A percentile compares a stretch with the other conserved stretches of the same genome.
Conservation (phyloP, 768 basidiomycete genomes). For the Mycena chlorophos region DNA sequence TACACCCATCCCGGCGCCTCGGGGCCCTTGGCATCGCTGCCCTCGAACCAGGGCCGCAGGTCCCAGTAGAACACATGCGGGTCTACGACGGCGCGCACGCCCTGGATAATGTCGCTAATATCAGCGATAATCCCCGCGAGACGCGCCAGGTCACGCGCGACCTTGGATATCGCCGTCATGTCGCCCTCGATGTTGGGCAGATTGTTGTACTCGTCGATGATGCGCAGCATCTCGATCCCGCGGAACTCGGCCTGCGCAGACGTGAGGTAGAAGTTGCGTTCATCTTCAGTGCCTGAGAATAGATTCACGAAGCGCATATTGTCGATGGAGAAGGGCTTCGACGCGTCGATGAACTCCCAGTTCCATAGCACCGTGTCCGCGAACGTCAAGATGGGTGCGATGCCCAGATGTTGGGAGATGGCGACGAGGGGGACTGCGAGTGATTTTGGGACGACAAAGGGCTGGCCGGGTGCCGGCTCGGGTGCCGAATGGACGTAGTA, state of each 20-base stretch:
- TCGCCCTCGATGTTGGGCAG: conserved; percentile 64
- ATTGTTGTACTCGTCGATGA: conserved; percentile 85
- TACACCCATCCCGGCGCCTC: conserved; percentile 66
- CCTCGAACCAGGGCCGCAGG: conserved; percentile 91
- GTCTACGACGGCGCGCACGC: conserved; percentile 70
- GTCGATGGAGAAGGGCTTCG: conserved; percentile 57
- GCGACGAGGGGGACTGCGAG: conserved; percentile 76
- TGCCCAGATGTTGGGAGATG: conserved; percentile 73
- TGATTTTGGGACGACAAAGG: conserved; percentile 68
- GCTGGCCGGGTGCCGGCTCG: conserved; percentile 32
- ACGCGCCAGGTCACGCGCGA: conserved; percentile 69
- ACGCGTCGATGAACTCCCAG: conserved; percentile 61
- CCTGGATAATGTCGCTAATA: conserved; percentile 67
- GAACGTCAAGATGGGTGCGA: conserved; percentile 95
- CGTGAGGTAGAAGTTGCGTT: conserved; percentile 81
- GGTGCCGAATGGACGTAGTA: conserved; percentile 87
- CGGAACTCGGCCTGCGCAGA: conserved; percentile 85
- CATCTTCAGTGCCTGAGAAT: conserved; percentile 86
- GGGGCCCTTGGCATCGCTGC: conserved; percentile 64
- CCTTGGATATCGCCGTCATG: conserved; percentile 60
- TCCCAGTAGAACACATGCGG: conserved; percentile 88
- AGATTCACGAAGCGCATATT: conserved; percentile 74
- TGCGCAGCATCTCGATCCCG: conserved; percentile 81
- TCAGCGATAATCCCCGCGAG: conserved; percentile 72
- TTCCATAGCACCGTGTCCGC: conserved; percentile 98